Evolutionary conservation across 2,329 filamentous ascomycete species (phyloP), one percentile per base, ranked within the genome.

Genomic region (Nemania serpens): DNA sequence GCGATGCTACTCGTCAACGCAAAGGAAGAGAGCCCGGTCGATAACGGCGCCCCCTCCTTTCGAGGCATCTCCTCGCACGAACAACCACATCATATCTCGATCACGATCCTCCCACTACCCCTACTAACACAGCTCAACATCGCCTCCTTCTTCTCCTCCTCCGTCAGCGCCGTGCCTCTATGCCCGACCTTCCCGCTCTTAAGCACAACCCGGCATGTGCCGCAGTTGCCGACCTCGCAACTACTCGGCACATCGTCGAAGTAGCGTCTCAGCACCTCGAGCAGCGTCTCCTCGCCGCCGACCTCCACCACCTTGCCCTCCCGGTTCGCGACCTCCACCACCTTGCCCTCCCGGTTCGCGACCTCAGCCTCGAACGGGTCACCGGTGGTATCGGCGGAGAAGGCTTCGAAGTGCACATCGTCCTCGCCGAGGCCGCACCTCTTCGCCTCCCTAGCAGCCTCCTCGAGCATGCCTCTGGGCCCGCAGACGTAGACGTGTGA

Each of bases 401-500:
- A 89, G 0, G 82, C 81, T 70, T 89, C 87, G 59, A 82, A 85
- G 70, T 89, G 86, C 1, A 88, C 76, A 42, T 86, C 83, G 0
- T 78, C 75, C 2, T 79, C 75, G 0, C 76, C 71, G 0, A 89
- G 75, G 0, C 78, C 76, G 9, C 75, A 74, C 7, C 71, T 72
- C 9, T 74, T 73, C 0, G 81, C 79, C 12, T 77, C 78, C 2
- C 66, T 66, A 18, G 69, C 70, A 0, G 82, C 80, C 45, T 80
- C 82, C 5, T 83, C 79, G 77, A 88, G 84, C 74, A 89, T 79
- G 7, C 82, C 76, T 9, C 70, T 66, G 0, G 87, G 85, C 0
- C 87, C 87, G 69, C 86, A 89, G 22, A 84, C 81, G 69, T 88
- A 89, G 3, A 89, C 73, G 53, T 83, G 82, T 10, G 82, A 82